phyloP scores from a whole-genome alignment of 2,329 filamentous ascomycete genomes.

The Blastomyces percursus region DNA sequence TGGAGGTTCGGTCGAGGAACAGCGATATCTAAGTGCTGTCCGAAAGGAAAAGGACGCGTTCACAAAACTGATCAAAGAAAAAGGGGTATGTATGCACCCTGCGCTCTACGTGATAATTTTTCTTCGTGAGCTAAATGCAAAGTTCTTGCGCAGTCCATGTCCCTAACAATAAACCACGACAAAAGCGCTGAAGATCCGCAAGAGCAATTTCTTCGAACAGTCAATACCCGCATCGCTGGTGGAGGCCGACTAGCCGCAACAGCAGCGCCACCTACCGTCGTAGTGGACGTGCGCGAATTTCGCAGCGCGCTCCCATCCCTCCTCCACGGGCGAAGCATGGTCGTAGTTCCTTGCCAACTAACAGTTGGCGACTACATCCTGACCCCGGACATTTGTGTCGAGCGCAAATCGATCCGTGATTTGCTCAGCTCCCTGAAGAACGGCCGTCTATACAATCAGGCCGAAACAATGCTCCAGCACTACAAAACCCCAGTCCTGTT shows the following conservation, averaged over 20 bases:
- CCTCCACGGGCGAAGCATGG: slow-evolving; percentile 76
- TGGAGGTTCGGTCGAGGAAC: slow-evolving; percentile 86
- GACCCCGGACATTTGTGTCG: slow-evolving; percentile 80
- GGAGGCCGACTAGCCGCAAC: slow-evolving; percentile 77
- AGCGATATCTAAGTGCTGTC: slow-evolving; percentile 78
- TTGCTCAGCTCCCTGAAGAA: slow-evolving; percentile 85
- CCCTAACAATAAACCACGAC: slow-evolving; percentile 69
- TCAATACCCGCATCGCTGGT: slow-evolving; percentile 94
- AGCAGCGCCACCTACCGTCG: slow-evolving; percentile 74
- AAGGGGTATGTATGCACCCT: slow-evolving; percentile 43
- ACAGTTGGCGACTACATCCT: slow-evolving; percentile 96
- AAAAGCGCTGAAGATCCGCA: slow-evolving; percentile 67
- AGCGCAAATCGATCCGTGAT: slow-evolving; percentile 87
- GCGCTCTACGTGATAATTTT: neutral
- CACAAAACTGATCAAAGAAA: slow-evolving; percentile 86
- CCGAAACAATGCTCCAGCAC: slow-evolving; percentile 86
- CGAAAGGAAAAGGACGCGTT: slow-evolving; percentile 96
- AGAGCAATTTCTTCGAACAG: slow-evolving; percentile 82
- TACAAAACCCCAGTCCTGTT: slow-evolving; percentile 84
- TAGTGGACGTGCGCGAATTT: slow-evolving; percentile 95
- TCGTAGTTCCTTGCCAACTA: slow-evolving; percentile 86
- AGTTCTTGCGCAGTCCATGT: slow-evolving; percentile 53
- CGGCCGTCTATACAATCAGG: slow-evolving; percentile 82
- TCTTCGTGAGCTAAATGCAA: slow-evolving; percentile 10
- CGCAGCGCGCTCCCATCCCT: slow-evolving; percentile 84